Percentiles rank a stretch among this genome's conserved stretches.
phyloP scores from a whole-genome alignment of 2,329 filamentous ascomycete genomes.

The Colletotrichum destructivum region DNA sequence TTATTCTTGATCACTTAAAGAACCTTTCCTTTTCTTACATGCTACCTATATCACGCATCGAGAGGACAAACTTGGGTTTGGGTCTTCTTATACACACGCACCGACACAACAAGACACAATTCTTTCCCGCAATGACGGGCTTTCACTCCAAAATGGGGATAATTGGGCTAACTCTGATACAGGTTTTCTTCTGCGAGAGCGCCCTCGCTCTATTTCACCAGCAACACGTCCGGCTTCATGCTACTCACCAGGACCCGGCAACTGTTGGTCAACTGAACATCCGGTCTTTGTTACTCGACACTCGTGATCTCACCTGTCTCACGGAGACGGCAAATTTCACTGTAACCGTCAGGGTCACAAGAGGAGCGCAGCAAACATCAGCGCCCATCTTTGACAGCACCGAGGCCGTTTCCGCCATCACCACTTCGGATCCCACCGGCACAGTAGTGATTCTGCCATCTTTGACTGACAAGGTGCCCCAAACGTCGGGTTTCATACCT shows the following conservation, averaged over 20 bases:
- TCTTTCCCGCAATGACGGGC: conserved; percentile 34
- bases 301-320: conserved; percentile 31
- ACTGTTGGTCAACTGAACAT: conserved; percentile 16
- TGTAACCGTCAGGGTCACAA: conserved; percentile 31
- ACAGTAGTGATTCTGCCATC: conserved; percentile 49
- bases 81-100: not conserved
- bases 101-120: conserved; percentile 28
- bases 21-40: not conserved
- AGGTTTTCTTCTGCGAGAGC: conserved; percentile 36
- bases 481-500: conserved; percentile 51
- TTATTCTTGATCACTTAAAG: not conserved
- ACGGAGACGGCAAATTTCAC: conserved; percentile 38
- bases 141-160: conserved; percentile 25
- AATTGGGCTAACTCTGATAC: conserved; percentile 38
- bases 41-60: not conserved
- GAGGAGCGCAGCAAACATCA: conserved; percentile 28
- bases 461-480: conserved; percentile 48
- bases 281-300: conserved; percentile 27
- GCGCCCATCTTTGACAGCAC: conserved; percentile 1
- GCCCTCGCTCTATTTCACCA: conserved; percentile 35
- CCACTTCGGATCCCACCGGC: conserved; percentile 46
- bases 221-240: conserved; percentile 39
- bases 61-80: conserved; percentile 5
- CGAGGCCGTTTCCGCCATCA: conserved; percentile 47
- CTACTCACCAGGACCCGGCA: conserved; percentile 41